phyloP scores from a whole-genome alignment of 148 eudicot genomes.

The Hydrangea macrophylla region DNA sequence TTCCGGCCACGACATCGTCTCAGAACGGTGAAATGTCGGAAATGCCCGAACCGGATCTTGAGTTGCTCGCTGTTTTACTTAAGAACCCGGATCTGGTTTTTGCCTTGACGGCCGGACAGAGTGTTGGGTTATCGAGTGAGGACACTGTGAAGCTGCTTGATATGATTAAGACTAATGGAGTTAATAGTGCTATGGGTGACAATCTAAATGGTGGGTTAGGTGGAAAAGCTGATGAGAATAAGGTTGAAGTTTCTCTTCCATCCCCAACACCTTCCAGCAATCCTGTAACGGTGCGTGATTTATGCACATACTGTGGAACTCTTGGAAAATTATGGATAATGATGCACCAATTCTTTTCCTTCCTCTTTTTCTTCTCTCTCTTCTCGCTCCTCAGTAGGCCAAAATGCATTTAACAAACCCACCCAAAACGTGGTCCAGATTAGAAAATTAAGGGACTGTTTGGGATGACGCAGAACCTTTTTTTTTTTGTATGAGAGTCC shows the following conservation, averaged over 20 bases:
- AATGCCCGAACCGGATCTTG: slow-evolving; percentile 66
- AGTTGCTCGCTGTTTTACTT: slow-evolving; percentile 76
- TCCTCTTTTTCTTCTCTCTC: background rate
- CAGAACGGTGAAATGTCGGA: slow-evolving; percentile 18
- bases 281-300: slow-evolving; percentile 95
- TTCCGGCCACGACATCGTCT: slow-evolving; percentile 20
- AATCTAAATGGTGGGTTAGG: slow-evolving; percentile 33
- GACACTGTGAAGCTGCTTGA: slow-evolving; percentile 81
- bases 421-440: background rate
- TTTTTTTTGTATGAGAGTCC: too few species aligned
- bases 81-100: slow-evolving; percentile 89
- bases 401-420: background rate
- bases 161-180: slow-evolving; percentile 67
- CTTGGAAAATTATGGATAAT: slow-evolving; percentile 23
- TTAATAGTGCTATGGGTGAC: slow-evolving; percentile 20
- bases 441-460: too few species aligned
- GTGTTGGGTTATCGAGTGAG: slow-evolving; percentile 52
- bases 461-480: too few species aligned
- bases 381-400: too few species aligned
- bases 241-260: slow-evolving; percentile 85
- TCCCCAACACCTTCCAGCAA: slow-evolving; percentile 94
- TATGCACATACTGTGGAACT: slow-evolving; percentile 42
- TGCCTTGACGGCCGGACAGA: slow-evolving; percentile 79
- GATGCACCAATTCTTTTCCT: slow-evolving; percentile 4
- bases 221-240: slow-evolving; percentile 33